Evolutionary conservation across 1,139 yeast genomes (phyloP).

Genomic region (Blastobotrys niveus): DNA sequence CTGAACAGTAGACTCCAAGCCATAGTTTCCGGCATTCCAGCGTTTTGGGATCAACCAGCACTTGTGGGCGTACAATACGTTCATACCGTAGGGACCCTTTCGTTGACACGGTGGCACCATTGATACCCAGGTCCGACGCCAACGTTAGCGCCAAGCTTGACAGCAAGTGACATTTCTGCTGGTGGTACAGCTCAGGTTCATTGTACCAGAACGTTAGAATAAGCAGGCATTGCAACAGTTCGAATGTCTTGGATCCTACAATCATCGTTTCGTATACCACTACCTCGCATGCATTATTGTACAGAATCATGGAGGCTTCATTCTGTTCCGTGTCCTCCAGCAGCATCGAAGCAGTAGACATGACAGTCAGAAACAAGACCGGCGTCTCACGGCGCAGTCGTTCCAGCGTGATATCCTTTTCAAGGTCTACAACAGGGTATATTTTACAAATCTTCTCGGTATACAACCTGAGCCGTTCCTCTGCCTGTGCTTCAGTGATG

Average conservation of each 20-base stretch:
- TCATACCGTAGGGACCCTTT: constrained; percentile 25
- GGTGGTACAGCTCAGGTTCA: constrained; percentile 73
- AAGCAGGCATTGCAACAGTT: constrained; percentile 57
- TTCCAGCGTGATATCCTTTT: constrained; percentile 41
- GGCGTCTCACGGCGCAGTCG: constrained; percentile 51
- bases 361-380: constrained; percentile 54
- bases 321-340: constrained; percentile 34
- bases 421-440: constrained; percentile 54
- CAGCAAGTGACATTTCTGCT: constrained; percentile 68
- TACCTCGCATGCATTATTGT: constrained; percentile 53
- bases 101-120: constrained; percentile 32
- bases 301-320: constrained; percentile 44
- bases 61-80: constrained; percentile 35
- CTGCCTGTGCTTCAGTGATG: constrained; percentile 32
- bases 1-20: constrained; percentile 31
- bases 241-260: constrained; percentile 66
- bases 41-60: constrained; percentile 34
- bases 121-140: constrained; percentile 70
- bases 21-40: constrained; percentile 34
- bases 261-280: constrained; percentile 60
- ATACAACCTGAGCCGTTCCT: constrained; percentile 29
- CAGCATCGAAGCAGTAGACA: constrained; percentile 54
- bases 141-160: constrained; percentile 62
- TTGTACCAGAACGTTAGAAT: constrained; percentile 73
- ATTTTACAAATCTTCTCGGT: constrained; percentile 25